Conservation (phyloP, 768 basidiomycete species). For the Tricholoma hemisulphureum region DNA sequence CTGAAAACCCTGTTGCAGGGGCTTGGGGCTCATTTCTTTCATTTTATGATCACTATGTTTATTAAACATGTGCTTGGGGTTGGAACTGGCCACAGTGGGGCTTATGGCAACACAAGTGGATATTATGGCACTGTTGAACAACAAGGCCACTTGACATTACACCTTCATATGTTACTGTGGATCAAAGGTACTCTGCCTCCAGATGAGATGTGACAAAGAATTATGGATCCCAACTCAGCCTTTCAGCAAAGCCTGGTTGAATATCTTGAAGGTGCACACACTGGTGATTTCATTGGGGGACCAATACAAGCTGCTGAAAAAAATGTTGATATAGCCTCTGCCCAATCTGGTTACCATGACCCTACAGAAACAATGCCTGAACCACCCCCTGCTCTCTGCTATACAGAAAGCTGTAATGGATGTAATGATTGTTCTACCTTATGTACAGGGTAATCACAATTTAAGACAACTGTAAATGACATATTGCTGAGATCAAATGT, state of each 20-base stretch:
- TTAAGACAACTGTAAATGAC: no score
- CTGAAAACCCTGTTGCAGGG: slow-evolving; percentile 26
- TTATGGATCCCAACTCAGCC: background rate
- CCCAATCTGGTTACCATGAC: no score
- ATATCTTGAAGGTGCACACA: background rate
- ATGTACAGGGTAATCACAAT: no score
- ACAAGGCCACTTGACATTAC: slow-evolving; percentile 31
- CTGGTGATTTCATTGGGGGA: background rate
- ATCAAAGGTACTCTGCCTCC: background rate
- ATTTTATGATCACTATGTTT: slow-evolving; percentile 26
- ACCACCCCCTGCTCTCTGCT: no score
- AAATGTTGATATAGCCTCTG: no score
- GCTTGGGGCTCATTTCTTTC: slow-evolving; percentile 35
- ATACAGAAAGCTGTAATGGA: no score
- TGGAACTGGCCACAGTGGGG: slow-evolving; percentile 9
- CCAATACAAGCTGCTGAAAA: slow-evolving; percentile 17
- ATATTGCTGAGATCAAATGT: no score
- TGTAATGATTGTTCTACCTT: no score
- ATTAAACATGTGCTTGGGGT: slow-evolving; percentile 25
- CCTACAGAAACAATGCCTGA: no score
- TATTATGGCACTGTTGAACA: slow-evolving; percentile 31
- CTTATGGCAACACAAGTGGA: slow-evolving; percentile 25
- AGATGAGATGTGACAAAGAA: background rate
- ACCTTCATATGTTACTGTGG: slow-evolving; percentile 19
- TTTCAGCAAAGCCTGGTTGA: background rate